These are phyloP conservation scores for Sporothrix phasma DNA, from an alignment of 2,329 filamentous ascomycete species.

Conservation along the genomic window DNA sequence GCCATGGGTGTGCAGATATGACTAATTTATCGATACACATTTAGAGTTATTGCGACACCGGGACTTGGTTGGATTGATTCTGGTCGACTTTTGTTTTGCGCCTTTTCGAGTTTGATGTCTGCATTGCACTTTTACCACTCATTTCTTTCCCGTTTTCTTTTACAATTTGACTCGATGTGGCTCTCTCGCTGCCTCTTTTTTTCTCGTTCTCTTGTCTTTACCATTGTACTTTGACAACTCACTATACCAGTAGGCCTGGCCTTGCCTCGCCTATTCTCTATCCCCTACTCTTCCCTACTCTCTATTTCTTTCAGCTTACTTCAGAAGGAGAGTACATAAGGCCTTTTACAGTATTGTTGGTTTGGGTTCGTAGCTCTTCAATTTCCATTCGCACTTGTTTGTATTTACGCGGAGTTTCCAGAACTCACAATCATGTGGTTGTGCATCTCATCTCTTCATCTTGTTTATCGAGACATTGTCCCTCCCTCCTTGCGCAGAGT, in stretches of 20 bases:
- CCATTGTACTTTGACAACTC: not conserved
- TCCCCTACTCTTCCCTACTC: no score
- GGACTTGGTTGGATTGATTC: constrained; percentile 3
- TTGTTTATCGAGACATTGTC: no score
- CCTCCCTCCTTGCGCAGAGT: no score
- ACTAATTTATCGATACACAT: constrained; percentile 14
- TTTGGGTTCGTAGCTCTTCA: no score
- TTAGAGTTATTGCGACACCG: constrained; percentile 11
- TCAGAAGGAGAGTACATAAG: no score
- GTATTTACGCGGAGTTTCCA: no score
- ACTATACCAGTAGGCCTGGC: not conserved
- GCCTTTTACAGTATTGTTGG: no score
- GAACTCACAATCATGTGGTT: no score
- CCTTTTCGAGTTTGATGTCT: not conserved
- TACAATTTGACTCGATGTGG: not conserved
- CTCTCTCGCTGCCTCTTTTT: not conserved
- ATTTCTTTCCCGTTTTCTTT: not conserved
- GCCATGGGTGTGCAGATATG: not conserved
- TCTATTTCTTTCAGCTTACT: no score
- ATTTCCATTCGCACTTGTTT: no score
- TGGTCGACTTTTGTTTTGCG: no score
- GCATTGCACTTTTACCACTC: not conserved
- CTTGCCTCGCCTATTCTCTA: not conserved
- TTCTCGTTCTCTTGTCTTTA: not conserved
- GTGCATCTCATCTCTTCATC: no score